A percentile compares a stretch with the other conserved stretches of the same genome.
Conservation (phyloP, 2,329 filamentous ascomycete species). For the Hymenoscyphus fructigenus region DNA sequence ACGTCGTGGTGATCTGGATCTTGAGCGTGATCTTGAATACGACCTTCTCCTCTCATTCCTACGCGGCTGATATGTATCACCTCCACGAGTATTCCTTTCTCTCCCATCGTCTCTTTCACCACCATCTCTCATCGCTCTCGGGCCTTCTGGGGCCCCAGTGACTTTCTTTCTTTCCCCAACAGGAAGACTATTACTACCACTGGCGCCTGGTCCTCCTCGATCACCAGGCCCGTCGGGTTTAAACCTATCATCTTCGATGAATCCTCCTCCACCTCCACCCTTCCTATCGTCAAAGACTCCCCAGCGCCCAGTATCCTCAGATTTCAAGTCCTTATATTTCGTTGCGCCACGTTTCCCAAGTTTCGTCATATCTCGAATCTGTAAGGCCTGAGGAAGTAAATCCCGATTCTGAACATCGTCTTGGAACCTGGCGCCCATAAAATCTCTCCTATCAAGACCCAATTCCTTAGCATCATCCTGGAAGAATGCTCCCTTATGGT, state of each 20-base stretch:
- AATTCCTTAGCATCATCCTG: constrained; percentile 75
- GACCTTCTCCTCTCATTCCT: constrained; percentile 25
- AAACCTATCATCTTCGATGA: constrained; percentile 64
- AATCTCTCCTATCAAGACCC: constrained; percentile 74
- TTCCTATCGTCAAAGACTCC: constrained; percentile 60
- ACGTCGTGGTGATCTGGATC: constrained; percentile 53
- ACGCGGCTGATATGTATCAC: constrained; percentile 29
- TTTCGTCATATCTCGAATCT: constrained; percentile 90
- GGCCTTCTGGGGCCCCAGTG: constrained; percentile 34
- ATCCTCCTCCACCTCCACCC: constrained; percentile 38
- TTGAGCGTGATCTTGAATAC: constrained; percentile 37
- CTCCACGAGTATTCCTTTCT: constrained; percentile 32
- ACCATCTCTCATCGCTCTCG: constrained; percentile 30
- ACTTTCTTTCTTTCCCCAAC: constrained; percentile 56
- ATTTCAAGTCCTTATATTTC: constrained; percentile 83
- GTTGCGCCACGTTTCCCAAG: constrained; percentile 89
- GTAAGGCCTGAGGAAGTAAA: constrained; percentile 84
- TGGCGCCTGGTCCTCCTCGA: constrained; percentile 47
- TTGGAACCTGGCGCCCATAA: constrained; percentile 80
- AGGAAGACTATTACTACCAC: constrained; percentile 70
- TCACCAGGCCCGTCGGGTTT: constrained; percentile 56
- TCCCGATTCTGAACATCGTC: constrained; percentile 84
- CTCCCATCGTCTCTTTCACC: constrained; percentile 37
- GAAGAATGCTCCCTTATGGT: constrained; percentile 96
- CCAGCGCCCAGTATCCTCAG: constrained; percentile 89